Base-by-base conservation (phyloP, 192 early-diverging fungal species). In the Pilaira anomala region DNA sequence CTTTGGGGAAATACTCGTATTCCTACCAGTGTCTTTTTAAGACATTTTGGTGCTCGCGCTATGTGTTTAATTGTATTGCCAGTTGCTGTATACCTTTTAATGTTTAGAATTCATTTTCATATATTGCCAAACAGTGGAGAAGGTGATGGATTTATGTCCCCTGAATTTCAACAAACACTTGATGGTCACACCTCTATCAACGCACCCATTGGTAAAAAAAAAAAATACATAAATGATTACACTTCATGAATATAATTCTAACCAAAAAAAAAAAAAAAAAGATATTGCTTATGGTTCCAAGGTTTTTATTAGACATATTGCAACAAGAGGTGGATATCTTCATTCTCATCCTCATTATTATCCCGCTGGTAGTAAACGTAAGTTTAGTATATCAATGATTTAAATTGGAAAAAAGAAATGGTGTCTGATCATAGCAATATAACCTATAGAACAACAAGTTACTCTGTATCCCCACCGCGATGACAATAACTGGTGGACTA, bases 131-230 rank as follows among this genome's bases (percentile, higher is more conserved):
- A 87, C 62, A 84, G 80, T 52, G 96, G 96, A 9, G 90, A 92
- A 19, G 96, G 96, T 16, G 93, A 97, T 78, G 92, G 89, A 3
- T 98, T 98, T 68, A 95, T 97, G 93, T 91, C 87, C 65, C 86
- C 92, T 45, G 87, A 87, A 60, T 97, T 98, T 80, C 93, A 97
- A 69, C 87, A 87, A 64, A 87, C 89, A 18, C 79, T 98, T 2
- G 72, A 71, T 2, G 96, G 96, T 7, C 89, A 83, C 4, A 14
- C 44, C 5, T 46, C 44, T 54, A 22, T 73, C n/a, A 79, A 79
- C 45, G 71, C 76, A 3, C 79, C 81, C n/a, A 71, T 78, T 77
- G 81, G 84, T 58, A 67, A 58, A 7, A 41, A 58, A 24, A 42
- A 12, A 26, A 45, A 13, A 39, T 55, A 45, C n/a, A 46, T 16